These are phyloP conservation scores for Macroventuria anomochaeta DNA, from an alignment of 2,329 filamentous ascomycete species.

Conservation along the genomic window DNA sequence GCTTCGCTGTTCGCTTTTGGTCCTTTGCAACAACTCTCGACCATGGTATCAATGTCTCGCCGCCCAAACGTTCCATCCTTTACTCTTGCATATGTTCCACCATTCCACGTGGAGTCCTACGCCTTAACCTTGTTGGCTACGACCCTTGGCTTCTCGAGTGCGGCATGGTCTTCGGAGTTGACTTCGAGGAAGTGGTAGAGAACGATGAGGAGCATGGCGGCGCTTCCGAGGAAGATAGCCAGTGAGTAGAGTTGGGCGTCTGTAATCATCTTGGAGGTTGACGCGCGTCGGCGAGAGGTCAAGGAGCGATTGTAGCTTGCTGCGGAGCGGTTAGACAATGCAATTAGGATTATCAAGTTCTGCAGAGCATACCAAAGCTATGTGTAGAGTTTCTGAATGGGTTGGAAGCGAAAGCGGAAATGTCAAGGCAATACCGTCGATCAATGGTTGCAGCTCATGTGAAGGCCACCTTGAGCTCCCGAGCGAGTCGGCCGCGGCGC, in stretches of 20 bases:
- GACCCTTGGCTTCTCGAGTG: slow-evolving; percentile 36
- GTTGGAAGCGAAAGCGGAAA: slow-evolving; percentile 9
- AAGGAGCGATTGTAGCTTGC: slow-evolving; percentile 25
- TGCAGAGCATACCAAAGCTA: slow-evolving; percentile 7
- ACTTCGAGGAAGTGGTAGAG: slow-evolving; percentile 96
- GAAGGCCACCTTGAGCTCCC: slow-evolving; percentile 38
- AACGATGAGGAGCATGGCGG: slow-evolving; percentile 90
- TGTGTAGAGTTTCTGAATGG: not conserved
- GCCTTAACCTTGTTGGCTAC: slow-evolving; percentile 39
- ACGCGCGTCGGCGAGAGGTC: slow-evolving; percentile 28
- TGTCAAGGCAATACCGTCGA: slow-evolving; percentile 6
- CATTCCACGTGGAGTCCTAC: slow-evolving; percentile 10
- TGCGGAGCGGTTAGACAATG: slow-evolving; percentile 24
- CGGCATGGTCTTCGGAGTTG: slow-evolving; percentile 70
- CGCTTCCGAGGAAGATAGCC: slow-evolving; percentile 89
- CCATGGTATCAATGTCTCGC: slow-evolving; percentile 19
- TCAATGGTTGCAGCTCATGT: slow-evolving; percentile 15
- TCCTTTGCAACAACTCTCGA: not conserved
- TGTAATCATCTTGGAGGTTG: slow-evolving; percentile 79
- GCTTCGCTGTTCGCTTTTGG: slow-evolving; percentile 14
- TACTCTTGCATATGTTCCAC: not conserved
- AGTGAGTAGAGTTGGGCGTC: slow-evolving; percentile 90
- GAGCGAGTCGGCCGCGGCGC: not conserved
- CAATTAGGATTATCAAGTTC: not conserved
- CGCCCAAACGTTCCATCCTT: not conserved